phyloP scores from a whole-genome alignment of 495 filamentous ascomycete species.

The Penicillium psychrofluorescens region DNA sequence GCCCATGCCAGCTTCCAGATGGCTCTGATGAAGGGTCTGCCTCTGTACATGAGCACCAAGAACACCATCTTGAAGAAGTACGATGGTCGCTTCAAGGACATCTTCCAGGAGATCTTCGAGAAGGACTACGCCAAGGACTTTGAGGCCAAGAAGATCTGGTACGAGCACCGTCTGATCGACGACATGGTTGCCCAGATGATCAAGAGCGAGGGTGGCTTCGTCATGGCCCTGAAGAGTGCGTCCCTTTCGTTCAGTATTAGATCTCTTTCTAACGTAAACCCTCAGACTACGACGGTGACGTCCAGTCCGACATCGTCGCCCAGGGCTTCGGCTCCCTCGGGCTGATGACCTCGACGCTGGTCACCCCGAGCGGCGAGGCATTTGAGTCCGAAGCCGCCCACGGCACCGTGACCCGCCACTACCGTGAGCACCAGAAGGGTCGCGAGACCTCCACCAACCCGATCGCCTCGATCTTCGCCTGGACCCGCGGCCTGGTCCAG shows the following conservation, averaged over 20 bases:
- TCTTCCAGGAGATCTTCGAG: conserved; percentile 97
- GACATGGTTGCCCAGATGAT: conserved; percentile 99
- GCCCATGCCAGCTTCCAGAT: conserved; percentile 95
- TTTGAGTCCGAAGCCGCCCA: conserved; percentile 98
- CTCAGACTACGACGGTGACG: conserved; percentile 94
- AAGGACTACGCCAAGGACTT: conserved; percentile 78
- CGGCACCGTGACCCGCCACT: conserved; percentile 97
- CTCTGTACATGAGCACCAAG: conserved; percentile 98
- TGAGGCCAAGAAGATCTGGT: conserved; percentile 90
- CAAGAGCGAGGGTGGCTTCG: conserved; percentile 88
- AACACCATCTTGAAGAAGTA: conserved; percentile 99
- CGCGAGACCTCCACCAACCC: conserved; percentile 96
- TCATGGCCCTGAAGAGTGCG: conserved; percentile 97
- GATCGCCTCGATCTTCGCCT: conserved; percentile 97
- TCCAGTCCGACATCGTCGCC: conserved; percentile 96
- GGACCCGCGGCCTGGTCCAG: conserved; percentile 92
- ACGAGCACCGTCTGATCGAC: conserved; percentile 97
- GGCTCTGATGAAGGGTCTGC: conserved; percentile 75
- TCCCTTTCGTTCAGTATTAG: conserved; percentile 3
- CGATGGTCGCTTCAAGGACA: conserved; percentile 97
- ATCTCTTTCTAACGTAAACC: not conserved
- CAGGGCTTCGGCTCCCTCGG: conserved; percentile 97
- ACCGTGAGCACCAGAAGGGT: conserved; percentile 97
- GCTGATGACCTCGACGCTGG: conserved; percentile 95
- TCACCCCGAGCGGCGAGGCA: conserved; percentile 89